Percentiles rank a stretch among this genome's conserved stretches.
Conservation (phyloP, 2,329 filamentous ascomycete species). For the Talaromyces pinophilus region DNA sequence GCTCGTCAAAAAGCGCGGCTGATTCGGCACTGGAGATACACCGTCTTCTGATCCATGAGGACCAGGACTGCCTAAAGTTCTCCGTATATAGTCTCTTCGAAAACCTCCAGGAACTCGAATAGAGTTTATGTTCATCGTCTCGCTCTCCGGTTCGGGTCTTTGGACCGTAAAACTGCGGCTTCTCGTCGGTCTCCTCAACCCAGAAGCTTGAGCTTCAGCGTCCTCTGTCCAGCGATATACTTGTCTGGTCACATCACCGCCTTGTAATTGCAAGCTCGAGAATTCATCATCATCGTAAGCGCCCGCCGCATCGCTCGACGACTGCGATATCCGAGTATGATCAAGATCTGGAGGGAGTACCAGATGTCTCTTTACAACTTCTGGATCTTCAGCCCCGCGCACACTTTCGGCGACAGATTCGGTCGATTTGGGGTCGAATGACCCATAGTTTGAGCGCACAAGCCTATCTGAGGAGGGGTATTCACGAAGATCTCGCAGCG, state of each 20-base stretch:
- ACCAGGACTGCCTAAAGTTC: slow-evolving; percentile 68
- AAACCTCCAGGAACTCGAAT: slow-evolving; percentile 96
- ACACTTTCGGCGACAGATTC: slow-evolving; percentile 49
- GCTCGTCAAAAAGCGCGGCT: slow-evolving; percentile 73
- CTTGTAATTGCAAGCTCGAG: slow-evolving; percentile 87
- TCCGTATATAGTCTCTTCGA: slow-evolving; percentile 81
- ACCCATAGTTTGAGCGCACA: slow-evolving; percentile 77
- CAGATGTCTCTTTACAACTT: slow-evolving; percentile 86
- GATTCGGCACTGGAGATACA: slow-evolving; percentile 35
- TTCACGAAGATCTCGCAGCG: slow-evolving; percentile 58
- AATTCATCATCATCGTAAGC: slow-evolving; percentile 70
- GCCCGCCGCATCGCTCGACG: slow-evolving; percentile 46
- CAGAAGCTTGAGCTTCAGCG: slow-evolving; percentile 65
- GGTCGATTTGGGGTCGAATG: slow-evolving; percentile 71
- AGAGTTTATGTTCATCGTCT: slow-evolving; percentile 79
- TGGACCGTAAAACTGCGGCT: slow-evolving; percentile 85
- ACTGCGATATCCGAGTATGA: slow-evolving; percentile 34
- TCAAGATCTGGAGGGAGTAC: slow-evolving; percentile 64
- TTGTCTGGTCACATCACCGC: slow-evolving; percentile 88
- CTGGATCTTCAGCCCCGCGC: slow-evolving; percentile 75
- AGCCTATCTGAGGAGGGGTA: slow-evolving; percentile 50
- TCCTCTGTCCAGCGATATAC: slow-evolving; percentile 98
- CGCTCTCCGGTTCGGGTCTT: slow-evolving; percentile 75
- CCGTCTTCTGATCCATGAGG: slow-evolving; percentile 43
- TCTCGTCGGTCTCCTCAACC: slow-evolving; percentile 62